These are phyloP conservation scores for Puccinia coronata DNA, from an alignment of 1,284 basidiomycete species.

Conservation along the genomic window DNA sequence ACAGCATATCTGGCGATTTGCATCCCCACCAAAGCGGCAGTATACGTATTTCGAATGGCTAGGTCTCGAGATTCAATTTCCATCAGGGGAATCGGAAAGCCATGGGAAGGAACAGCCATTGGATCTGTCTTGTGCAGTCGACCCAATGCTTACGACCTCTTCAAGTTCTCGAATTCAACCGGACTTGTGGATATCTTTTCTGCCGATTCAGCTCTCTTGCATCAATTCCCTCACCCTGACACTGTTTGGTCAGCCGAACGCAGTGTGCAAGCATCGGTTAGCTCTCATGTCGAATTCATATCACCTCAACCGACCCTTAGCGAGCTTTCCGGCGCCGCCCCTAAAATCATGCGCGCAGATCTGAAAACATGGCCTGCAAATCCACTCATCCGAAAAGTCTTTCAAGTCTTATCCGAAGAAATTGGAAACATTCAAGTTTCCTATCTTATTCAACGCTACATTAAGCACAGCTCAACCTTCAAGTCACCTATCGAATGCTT, in stretches of 20 bases:
- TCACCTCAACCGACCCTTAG: slow-evolving; percentile 8
- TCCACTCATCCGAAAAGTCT: slow-evolving; percentile 22
- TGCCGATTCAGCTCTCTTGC: slow-evolving; percentile 37
- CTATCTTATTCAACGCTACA: slow-evolving; percentile 26
- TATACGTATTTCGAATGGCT: slow-evolving; percentile 37
- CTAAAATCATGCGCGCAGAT: slow-evolving; percentile 16
- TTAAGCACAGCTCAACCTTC: slow-evolving; percentile 1
- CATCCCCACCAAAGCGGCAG: slow-evolving; percentile 35
- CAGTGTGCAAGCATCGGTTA: slow-evolving; percentile 16
- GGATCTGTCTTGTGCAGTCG: slow-evolving; percentile 69
- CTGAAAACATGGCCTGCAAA: slow-evolving; percentile 37
- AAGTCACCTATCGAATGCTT: slow-evolving; percentile 9
- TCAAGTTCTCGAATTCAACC: slow-evolving; percentile 57
- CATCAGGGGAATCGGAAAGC: slow-evolving; percentile 47
- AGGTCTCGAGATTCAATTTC: slow-evolving; percentile 28
- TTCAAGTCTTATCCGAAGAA: slow-evolving; percentile 43
- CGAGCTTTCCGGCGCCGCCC: not conserved
- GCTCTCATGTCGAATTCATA: slow-evolving; percentile 39
- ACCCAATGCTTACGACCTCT: slow-evolving; percentile 67
- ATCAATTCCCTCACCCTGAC: slow-evolving; percentile 33
- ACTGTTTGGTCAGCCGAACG: slow-evolving; percentile 18
- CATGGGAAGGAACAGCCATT: slow-evolving; percentile 64
- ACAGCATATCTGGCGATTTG: slow-evolving; percentile 42
- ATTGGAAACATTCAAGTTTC: slow-evolving; percentile 30
- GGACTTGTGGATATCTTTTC: slow-evolving; percentile 42